Evolutionary conservation across 331 rosid genomes (phyloP).

Genomic region (Pyrus hybrid): DNA sequence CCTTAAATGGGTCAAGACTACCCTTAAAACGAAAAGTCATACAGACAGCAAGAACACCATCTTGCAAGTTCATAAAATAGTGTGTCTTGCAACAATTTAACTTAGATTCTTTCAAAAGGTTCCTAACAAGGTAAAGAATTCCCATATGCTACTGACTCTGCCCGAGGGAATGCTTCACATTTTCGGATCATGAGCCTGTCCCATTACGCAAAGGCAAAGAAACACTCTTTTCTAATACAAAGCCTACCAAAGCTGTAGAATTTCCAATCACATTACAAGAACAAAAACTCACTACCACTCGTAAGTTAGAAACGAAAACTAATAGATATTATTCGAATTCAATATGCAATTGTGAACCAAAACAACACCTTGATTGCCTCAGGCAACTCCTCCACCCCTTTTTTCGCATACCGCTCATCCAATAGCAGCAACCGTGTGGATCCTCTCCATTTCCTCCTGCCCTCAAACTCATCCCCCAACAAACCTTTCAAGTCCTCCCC

Average conservation of each 20-base stretch:
- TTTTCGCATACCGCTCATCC: conserved; percentile 49
- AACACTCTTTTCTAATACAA: not conserved
- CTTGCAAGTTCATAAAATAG: not conserved
- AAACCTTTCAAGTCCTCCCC: conserved; percentile 49
- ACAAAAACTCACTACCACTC: not conserved
- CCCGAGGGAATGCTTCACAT: not conserved
- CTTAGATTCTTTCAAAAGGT: not conserved
- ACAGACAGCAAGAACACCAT: not conserved
- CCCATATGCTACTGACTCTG: not conserved
- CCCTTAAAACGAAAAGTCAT: not conserved
- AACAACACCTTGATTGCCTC: conserved; percentile 81
- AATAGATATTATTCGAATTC: not conserved
- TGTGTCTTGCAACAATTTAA: not conserved
- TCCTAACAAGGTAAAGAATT: not conserved
- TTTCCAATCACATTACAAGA: not conserved
- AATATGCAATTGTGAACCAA: not conserved
- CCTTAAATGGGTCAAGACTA: not conserved
- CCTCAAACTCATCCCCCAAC: conserved; percentile 55
- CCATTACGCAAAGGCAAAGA: not conserved
- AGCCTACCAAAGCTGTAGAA: not conserved
- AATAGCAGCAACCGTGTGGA: conserved; percentile 72
- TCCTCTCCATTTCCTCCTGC: conserved; percentile 69
- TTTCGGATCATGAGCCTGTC: not conserved
- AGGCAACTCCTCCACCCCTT: conserved; percentile 48
- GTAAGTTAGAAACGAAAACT: not conserved